Base-by-base conservation (phyloP, 2,329 filamentous ascomycete species). In the Penicillium sp. region DNA sequence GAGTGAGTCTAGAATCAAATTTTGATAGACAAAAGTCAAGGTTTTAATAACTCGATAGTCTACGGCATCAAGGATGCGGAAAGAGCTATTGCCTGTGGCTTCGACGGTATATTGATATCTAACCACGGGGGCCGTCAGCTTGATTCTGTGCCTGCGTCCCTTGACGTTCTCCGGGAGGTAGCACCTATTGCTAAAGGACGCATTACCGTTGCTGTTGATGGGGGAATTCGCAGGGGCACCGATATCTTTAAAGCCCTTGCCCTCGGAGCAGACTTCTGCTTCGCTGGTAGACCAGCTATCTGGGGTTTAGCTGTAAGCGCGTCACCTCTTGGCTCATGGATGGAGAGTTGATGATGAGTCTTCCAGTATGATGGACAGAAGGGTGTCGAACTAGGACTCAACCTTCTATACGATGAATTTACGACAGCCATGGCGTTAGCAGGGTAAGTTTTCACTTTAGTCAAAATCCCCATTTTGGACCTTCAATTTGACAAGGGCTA, bases 341-440 rank as follows among this genome's bases (percentile, higher is more conserved):
- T 33, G 1, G 16, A 4, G 13, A 14, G 1, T 5, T 31, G 29
- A 31, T n/a, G 16, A 22, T 21, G 3, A 10, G 5, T 11, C n/a
- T 21, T 13, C 1, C 4, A 70, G 69, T 70, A 71, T 55, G 60
- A 69, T 47, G 72, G 72, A 22, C 68, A 73, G 52, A 65, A 67
- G 26, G 71, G 72, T 9, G 71, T 74, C 8, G 72, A 75, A 39
- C 55, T 74, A 37, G 71, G 66, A 6, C 58, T 75, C 21, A 65
- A 66, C 48, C 69, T 74, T 21, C 58, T 75, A 35, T 58, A 62
- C 26, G 62, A 72, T 55, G 72, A 75, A 49, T 56, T 75, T 27
- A 59, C 57, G 47, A 68, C 69, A 29, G 67, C 67, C 4, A 73
- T 74, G 71, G 67, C 65, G 21, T 51, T 74, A 4, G 68, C 71